These are phyloP conservation scores for Globisporangium mamillatum DNA, from an alignment of 352 stramenopile species.

Conservation along the genomic window DNA sequence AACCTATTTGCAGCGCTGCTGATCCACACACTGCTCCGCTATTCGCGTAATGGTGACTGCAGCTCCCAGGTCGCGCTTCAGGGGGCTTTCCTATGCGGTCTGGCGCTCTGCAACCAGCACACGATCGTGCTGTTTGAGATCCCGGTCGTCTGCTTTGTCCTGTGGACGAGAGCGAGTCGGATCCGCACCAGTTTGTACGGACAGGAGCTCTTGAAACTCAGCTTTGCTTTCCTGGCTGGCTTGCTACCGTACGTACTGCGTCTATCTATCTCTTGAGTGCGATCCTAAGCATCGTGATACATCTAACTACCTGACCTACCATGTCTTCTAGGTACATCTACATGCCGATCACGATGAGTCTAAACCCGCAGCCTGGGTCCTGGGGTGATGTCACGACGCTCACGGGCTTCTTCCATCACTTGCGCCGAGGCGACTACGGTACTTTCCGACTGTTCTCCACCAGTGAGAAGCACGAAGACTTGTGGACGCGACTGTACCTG, in stretches of 20 bases:
- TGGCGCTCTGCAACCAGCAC: constrained; percentile 96
- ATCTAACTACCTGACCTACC: too few relatives aligned
- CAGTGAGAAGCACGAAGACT: constrained; percentile 51
- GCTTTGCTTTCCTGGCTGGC: constrained; percentile 65
- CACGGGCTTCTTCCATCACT: constrained; percentile 88
- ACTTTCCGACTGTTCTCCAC: constrained; percentile 92
- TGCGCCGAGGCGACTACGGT: constrained; percentile 91
- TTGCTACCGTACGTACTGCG: constrained; percentile 67
- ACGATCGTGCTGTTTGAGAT: constrained; percentile 92
- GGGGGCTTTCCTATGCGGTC: constrained; percentile 88
- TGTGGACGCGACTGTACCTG: constrained; percentile 61
- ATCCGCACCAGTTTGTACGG: constrained; percentile 23
- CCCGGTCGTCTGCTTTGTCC: constrained; percentile 80
- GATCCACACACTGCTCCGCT: constrained; percentile 59
- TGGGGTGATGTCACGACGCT: constrained; percentile 91
- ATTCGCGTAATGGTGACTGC: constrained; percentile 21
- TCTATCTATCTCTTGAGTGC: too few relatives aligned
- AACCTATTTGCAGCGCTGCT: constrained; percentile 90
- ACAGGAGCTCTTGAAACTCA: constrained; percentile 40
- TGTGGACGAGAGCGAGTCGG: constrained; percentile 37
- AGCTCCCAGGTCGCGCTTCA: constrained; percentile 20
- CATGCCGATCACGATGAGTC: constrained; percentile 71
- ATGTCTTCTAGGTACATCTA: constrained; percentile 27
- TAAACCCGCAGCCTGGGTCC: constrained; percentile 80
- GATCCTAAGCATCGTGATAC: too few relatives aligned